Percentiles rank a stretch among this genome's conserved stretches.
These are phyloP conservation scores for Lathyrus oleraceus DNA, from an alignment of 306 rosid species.

Conservation along the genomic window DNA sequence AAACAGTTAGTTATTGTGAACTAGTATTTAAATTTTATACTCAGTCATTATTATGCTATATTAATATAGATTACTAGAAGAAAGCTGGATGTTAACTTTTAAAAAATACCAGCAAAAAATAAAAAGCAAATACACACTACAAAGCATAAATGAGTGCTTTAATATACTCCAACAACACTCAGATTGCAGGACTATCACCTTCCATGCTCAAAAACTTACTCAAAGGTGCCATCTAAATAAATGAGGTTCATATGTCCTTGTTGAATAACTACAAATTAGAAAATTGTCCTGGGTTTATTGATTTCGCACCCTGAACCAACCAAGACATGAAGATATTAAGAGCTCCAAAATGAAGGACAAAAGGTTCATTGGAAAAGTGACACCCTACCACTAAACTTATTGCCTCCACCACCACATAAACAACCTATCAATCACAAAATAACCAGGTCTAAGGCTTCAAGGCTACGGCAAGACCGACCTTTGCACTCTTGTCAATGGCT, in stretches of 20 bases:
- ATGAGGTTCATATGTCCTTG: conserved; percentile 17
- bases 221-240: conserved; percentile 35
- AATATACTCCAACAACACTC: conserved; percentile 14
- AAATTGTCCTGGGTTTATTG: conserved; percentile 54
- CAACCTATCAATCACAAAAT: conserved; percentile 26
- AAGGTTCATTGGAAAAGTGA: conserved; percentile 45
- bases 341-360: conserved; percentile 39
- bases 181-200: conserved; percentile 35
- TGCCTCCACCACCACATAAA: conserved; percentile 36
- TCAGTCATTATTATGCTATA: too few relatives aligned
- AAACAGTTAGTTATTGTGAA: too few relatives aligned
- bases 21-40: too few relatives aligned
- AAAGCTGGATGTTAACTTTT: too few relatives aligned
- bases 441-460: conserved; percentile 64
- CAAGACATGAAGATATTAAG: conserved; percentile 49
- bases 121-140: not conserved
- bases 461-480: conserved; percentile 85
- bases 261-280: conserved; percentile 23
- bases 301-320: conserved; percentile 62
- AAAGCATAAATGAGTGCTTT: not conserved
- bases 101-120: too few relatives aligned
- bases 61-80: too few relatives aligned
- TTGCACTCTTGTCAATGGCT: conserved; percentile 84
- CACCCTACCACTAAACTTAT: conserved; percentile 42
- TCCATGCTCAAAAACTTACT: conserved; percentile 32